A percentile compares a stretch with the other conserved stretches of the same genome.
Evolutionary conservation across 2,329 filamentous ascomycete species (phyloP).

Genomic region (Gnomoniopsis smithogilvyi): DNA sequence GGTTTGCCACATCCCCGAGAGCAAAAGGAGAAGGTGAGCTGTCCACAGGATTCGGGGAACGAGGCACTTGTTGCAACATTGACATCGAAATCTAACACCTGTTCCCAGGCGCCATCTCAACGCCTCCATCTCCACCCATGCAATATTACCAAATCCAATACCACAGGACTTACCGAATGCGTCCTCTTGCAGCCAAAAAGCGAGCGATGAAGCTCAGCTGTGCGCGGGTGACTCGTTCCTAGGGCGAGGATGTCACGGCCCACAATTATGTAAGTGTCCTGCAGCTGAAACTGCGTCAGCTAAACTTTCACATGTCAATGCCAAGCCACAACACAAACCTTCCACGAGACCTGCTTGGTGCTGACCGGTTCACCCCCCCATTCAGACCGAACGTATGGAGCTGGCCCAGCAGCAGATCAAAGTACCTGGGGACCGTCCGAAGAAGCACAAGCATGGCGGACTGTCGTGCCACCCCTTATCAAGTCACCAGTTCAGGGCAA

Average conservation of each 20-base stretch:
- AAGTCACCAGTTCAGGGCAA: constrained; percentile 69
- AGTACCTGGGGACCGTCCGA: constrained; percentile 24
- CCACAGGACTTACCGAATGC: constrained; percentile 6
- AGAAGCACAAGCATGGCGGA: constrained; percentile 40
- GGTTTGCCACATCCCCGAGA: constrained; percentile 68
- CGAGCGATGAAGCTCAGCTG: constrained; percentile 32
- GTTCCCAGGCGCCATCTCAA: background rate
- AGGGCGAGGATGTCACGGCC: constrained; percentile 17
- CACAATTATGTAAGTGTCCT: background rate
- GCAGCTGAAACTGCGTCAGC: background rate
- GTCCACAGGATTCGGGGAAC: background rate
- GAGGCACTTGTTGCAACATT: too few relatives aligned
- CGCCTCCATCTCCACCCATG: background rate
- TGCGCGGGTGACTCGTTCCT: constrained; percentile 32
- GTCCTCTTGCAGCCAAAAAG: constrained; percentile 28
- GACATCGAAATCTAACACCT: background rate
- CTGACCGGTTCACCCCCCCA: background rate
- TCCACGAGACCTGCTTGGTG: constrained; percentile 36
- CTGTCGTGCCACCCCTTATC: constrained; percentile 65
- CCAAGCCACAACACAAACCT: constrained; percentile 45
- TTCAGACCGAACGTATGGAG: constrained; percentile 20
- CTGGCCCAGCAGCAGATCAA: constrained; percentile 6
- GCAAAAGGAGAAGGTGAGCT: constrained; percentile 80
- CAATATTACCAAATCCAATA: background rate
- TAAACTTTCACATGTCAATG: constrained; percentile 28